Percentiles rank a stretch among this genome's conserved stretches.
phyloP scores from a whole-genome alignment of 257 asterid genomes.

The Penstemon eatonii region DNA sequence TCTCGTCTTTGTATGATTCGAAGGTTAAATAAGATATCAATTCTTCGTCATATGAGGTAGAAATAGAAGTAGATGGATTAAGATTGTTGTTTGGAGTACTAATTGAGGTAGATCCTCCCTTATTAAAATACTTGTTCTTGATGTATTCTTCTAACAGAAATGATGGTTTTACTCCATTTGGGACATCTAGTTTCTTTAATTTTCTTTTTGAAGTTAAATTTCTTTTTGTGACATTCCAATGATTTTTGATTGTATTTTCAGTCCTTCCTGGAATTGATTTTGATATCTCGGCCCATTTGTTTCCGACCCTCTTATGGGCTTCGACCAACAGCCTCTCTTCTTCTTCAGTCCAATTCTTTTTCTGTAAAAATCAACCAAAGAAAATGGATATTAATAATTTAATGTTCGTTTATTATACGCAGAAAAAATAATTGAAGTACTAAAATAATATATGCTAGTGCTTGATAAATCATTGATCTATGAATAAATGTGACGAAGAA shows the following conservation, averaged over 20 bases:
- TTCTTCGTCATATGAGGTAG: constrained; percentile 24
- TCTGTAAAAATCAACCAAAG: constrained; percentile 36
- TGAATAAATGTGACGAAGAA: no score
- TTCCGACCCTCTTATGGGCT: constrained; percentile 58
- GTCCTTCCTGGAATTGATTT: constrained; percentile 67
- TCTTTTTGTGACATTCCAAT: constrained; percentile 77
- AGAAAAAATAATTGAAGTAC: neutral
- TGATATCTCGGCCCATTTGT: constrained; percentile 78
- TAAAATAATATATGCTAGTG: neutral
- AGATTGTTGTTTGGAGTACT: neutral
- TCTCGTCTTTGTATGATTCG: constrained; percentile 50
- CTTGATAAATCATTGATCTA: no score
- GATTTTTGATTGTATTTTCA: constrained; percentile 82
- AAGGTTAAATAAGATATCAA: constrained; percentile 37
- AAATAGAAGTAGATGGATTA: neutral
- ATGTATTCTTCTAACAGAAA: constrained; percentile 63
- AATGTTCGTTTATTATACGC: neutral
- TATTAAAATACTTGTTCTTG: constrained; percentile 25
- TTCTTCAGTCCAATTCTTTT: constrained; percentile 66
- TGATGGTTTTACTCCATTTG: constrained; percentile 31
- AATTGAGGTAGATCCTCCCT: constrained; percentile 11
- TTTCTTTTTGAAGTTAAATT: constrained; percentile 52
- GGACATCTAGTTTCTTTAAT: constrained; percentile 32
- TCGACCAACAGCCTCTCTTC: constrained; percentile 61
- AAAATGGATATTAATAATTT: neutral